phyloP scores from a whole-genome alignment of 345 rosid species.

The Lepidium didymum region DNA sequence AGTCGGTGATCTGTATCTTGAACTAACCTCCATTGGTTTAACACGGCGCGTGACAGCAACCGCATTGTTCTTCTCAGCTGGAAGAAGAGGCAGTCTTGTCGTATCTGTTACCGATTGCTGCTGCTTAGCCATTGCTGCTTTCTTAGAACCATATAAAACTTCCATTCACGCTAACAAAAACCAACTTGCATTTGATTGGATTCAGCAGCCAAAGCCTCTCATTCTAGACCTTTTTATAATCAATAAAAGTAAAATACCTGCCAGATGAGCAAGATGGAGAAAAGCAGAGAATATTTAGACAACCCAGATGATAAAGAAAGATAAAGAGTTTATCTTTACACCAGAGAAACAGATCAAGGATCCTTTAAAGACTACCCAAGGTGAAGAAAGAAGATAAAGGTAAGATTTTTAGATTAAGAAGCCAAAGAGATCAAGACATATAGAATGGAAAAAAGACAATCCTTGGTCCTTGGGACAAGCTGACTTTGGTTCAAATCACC shows the following conservation, averaged over 20 bases:
- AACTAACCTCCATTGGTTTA: constrained; percentile 55
- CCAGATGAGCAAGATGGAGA: constrained; percentile 38
- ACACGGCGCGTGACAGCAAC: constrained; percentile 34
- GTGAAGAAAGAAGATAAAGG: neutral
- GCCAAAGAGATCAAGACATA: constrained; percentile 39
- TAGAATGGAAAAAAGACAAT: constrained; percentile 24
- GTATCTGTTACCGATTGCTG: constrained; percentile 41
- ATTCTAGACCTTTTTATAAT: constrained; percentile 20
- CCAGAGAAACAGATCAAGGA: constrained; percentile 25
- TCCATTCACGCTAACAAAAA: constrained; percentile 55
- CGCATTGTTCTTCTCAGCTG: constrained; percentile 66
- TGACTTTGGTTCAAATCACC: constrained; percentile 4
- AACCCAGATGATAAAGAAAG: constrained; percentile 21
- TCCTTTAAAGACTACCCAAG: neutral
- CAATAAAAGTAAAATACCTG: constrained; percentile 45
- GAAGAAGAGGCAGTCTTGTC: constrained; percentile 58
- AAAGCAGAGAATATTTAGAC: constrained; percentile 39
- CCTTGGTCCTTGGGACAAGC: constrained; percentile 31
- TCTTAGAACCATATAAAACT: constrained; percentile 41
- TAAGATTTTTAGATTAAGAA: neutral
- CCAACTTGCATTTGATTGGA: constrained; percentile 41
- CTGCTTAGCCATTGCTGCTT: constrained; percentile 32
- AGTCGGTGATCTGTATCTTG: constrained; percentile 76
- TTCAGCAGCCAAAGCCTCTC: constrained; percentile 29
- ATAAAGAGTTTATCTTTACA: constrained; percentile 46